Percentiles rank a stretch among this genome's conserved stretches.
Evolutionary conservation across 129 eudicot species (phyloP).

Genomic region (Logfia minima): DNA sequence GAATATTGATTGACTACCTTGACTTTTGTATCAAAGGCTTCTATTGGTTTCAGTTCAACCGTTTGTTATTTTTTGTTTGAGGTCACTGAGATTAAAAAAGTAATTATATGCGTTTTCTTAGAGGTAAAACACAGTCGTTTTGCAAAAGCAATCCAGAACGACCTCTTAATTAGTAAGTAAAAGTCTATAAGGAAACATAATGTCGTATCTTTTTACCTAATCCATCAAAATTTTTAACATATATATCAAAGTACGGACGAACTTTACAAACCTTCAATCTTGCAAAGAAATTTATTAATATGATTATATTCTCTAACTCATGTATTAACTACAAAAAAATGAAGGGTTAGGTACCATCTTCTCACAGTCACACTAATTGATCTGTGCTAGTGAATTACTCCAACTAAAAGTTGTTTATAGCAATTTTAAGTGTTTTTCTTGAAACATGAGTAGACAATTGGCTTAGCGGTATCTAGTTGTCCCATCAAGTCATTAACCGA

Average conservation of each 20-base stretch:
- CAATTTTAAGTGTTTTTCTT: too few species aligned
- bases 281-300: neutral
- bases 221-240: too few species aligned
- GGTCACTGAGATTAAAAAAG: neutral
- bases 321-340: neutral
- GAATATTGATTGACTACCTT: too few species aligned
- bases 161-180: too few species aligned
- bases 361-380: neutral
- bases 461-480: neutral
- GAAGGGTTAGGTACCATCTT: neutral
- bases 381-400: neutral
- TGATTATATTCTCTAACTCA: too few species aligned
- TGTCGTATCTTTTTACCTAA: too few species aligned
- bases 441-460: neutral
- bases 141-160: too few species aligned
- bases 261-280: neutral
- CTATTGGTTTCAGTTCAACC: neutral
- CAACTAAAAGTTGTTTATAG: neutral
- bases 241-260: neutral
- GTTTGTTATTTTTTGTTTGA: neutral
- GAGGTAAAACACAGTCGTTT: too few species aligned
- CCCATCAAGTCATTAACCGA: neutral
- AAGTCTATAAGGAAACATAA: too few species aligned
- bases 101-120: too few species aligned
- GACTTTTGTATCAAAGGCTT: neutral